Base-by-base conservation (phyloP, 164 flowering plant genomes). In the Tinospora cordifolia region DNA sequence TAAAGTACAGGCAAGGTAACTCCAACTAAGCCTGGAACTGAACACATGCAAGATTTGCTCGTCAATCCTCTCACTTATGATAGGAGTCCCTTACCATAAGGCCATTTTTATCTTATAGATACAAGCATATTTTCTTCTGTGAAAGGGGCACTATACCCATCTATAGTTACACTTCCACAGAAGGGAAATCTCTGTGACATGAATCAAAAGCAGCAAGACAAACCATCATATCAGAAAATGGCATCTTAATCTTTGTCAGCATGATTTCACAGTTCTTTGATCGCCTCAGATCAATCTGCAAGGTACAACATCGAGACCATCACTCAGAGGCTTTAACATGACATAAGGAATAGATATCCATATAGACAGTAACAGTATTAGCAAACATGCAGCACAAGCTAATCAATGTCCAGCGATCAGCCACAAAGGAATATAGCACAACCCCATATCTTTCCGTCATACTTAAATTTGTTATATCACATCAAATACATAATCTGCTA, bases 241-340 rank as follows among this genome's bases (percentile, higher is more conserved):
- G 91, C 90, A 91, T 88, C 87, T 91, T 91, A 70, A 91, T 90
- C 78, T 91, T 91, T 41, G 97, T 87, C 75, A 91, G 95, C 97
- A 90, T 91, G 60, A 91, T 91, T 80, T 91, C 97, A 69, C 88
- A 84, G 76, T 91, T 91, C 72, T 91, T 77, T 36, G 91, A 95
- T 72, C 97, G 84, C 72, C 97, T 87, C 65, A 86, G 76, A 57
- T 91, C 97, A 83, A 91, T 73, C 97, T 91, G 65, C 72, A 80
- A 66, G 21, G 62, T 34, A 78, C 25, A 72, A 68, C 26, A 46
- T n/a, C 9, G 58, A 10, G 60, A n/a, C 60, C 60, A 54, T 54
- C 24, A 64, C 36, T 24, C 15, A 47, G 63, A 19, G 63, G 44
- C 22, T 30, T 30, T 46, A 7, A 21, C 30, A 12, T 39, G 22